Evolutionary conservation across 257 asterid species (phyloP).

Genomic region (Fraxinus cuspidata): DNA sequence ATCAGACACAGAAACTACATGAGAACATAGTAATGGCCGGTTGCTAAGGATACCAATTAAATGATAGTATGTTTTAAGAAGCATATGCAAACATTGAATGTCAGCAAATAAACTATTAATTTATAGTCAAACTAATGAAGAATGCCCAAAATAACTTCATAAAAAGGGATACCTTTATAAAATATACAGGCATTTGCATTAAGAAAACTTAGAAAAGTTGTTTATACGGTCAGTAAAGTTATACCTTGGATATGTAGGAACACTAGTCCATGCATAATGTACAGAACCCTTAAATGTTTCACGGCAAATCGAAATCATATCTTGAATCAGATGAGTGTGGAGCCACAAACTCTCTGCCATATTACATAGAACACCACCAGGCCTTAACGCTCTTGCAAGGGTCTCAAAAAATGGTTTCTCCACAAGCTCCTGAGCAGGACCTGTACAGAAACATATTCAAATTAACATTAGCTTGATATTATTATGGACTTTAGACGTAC

Average conservation of each 20-base stretch:
- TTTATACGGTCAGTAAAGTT: background rate
- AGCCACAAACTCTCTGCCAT: slow-evolving; percentile 99
- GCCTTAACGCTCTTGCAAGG: slow-evolving; percentile 78
- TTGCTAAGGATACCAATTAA: background rate
- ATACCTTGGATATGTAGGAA: slow-evolving; percentile 97
- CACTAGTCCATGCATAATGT: slow-evolving; percentile 91
- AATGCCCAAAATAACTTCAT: background rate
- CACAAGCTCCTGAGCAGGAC: slow-evolving; percentile 95
- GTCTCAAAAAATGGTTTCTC: slow-evolving; percentile 89
- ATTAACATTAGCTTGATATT: background rate
- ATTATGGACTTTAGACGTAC: background rate
- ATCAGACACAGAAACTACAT: slow-evolving; percentile 24
- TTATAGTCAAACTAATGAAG: background rate
- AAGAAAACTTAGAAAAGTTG: background rate
- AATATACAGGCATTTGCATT: background rate
- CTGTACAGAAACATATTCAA: slow-evolving; percentile 37
- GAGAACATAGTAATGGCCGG: background rate
- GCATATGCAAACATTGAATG: background rate
- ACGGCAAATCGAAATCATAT: slow-evolving; percentile 73
- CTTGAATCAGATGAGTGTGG: slow-evolving; percentile 92
- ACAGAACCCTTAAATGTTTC: slow-evolving; percentile 86
- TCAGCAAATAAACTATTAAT: background rate
- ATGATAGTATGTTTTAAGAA: background rate
- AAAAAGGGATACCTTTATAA: background rate
- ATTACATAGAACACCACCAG: slow-evolving; percentile 96